phyloP scores from a whole-genome alignment of 78 protist species.

The Dictyostelium citrinum region DNA sequence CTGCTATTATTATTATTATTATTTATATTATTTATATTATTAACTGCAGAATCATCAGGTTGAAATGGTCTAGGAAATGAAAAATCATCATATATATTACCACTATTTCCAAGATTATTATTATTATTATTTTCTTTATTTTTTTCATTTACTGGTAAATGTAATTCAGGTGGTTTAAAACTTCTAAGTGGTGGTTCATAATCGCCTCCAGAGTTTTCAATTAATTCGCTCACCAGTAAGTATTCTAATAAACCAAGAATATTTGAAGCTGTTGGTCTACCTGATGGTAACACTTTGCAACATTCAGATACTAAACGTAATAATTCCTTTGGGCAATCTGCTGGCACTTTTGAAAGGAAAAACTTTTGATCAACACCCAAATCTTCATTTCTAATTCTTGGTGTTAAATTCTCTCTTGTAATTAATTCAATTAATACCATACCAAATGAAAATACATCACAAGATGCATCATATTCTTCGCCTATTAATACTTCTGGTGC shows the following conservation, averaged over 20 bases:
- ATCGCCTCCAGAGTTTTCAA: not conserved
- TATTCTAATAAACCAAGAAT: not conserved
- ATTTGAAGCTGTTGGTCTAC: constrained; percentile 13
- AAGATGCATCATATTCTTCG: constrained; percentile 57
- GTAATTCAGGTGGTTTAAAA: constrained; percentile 55
- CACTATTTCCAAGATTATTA: not conserved
- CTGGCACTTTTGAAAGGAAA: not conserved
- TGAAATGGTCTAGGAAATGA: constrained; percentile 53
- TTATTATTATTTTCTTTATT: not conserved
- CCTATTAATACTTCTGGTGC: constrained; percentile 74
- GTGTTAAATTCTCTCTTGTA: constrained; percentile 16
- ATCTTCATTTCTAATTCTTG: constrained; percentile 53
- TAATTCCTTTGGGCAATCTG: constrained; percentile 44
- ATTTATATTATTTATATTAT: not conserved
- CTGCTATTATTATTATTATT: not conserved
- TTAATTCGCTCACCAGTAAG: not conserved
- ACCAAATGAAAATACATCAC: constrained; percentile 80
- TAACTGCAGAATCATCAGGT: not conserved
- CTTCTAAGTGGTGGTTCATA: constrained; percentile 26
- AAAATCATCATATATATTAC: not conserved
- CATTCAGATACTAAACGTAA: constrained; percentile 6
- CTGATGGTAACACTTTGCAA: constrained; percentile 12
- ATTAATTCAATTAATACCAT: constrained; percentile 65
- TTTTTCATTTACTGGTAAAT: not conserved
- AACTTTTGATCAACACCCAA: constrained; percentile 31